These are phyloP conservation scores for Terfezia claveryi DNA, from an alignment of 495 filamentous ascomycete species.

Conservation along the genomic window DNA sequence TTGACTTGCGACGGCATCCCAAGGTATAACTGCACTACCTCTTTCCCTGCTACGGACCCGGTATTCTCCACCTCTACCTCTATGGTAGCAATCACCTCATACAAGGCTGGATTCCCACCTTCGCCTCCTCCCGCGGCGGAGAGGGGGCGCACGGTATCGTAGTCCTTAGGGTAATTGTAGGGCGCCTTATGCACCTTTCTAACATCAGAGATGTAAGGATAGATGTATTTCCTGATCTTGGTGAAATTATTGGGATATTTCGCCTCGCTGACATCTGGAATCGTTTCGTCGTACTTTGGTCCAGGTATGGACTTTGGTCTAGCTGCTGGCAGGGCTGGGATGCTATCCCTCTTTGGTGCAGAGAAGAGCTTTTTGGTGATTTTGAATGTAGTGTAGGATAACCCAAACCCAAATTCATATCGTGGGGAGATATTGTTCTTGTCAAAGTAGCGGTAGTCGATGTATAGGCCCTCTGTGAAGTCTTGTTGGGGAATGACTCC, in stretches of 20 bases:
- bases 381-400: constrained; percentile 66
- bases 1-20: constrained; percentile 40
- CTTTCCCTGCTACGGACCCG: constrained; percentile 39
- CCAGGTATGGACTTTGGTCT: constrained; percentile 32
- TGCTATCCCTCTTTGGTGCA: constrained; percentile 32
- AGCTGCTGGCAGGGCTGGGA: constrained; percentile 36
- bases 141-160: constrained; percentile 29
- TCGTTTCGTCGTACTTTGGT: constrained; percentile 39
- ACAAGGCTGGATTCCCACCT: constrained; percentile 72
- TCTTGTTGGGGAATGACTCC: constrained; percentile 59
- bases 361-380: constrained; percentile 30
- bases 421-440: constrained; percentile 40
- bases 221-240: constrained; percentile 59
- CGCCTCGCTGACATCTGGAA: constrained; percentile 34
- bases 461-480: constrained; percentile 61
- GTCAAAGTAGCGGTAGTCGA: constrained; percentile 88
- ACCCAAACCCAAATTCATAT: constrained; percentile 59
- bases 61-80: constrained; percentile 49
- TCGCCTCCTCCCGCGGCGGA: constrained; percentile 58
- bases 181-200: constrained; percentile 32
- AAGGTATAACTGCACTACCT: constrained; percentile 69
- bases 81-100: constrained; percentile 40
- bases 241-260: constrained; percentile 46
- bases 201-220: constrained; percentile 48
- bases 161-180: constrained; percentile 55